Percentiles rank a stretch among this genome's conserved stretches.
Conservation (phyloP, 768 basidiomycete genomes). For the Lyophyllum atratum region DNA sequence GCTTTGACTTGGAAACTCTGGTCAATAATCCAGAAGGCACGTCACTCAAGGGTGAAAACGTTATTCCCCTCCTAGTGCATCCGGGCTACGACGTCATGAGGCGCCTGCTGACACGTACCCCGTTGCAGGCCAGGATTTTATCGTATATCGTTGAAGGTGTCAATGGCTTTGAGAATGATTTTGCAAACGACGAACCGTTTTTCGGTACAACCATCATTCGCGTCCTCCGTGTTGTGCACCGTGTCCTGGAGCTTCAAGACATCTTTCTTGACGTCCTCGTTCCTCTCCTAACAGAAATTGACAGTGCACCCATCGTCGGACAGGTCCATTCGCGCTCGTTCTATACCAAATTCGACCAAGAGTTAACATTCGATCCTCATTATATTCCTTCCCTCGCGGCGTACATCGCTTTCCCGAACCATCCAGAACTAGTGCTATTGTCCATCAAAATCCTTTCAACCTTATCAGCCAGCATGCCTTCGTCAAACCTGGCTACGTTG, state of each 20-base stretch:
- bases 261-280: constrained; percentile 88
- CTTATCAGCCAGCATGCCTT: constrained; percentile 66
- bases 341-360: constrained; percentile 75
- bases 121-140: constrained; percentile 73
- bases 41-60: constrained; percentile 48
- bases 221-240: constrained; percentile 77
- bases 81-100: constrained; percentile 89
- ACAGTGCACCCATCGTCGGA: constrained; percentile 54
- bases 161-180: constrained; percentile 70
- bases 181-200: constrained; percentile 68
- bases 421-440: constrained; percentile 74
- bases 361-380: constrained; percentile 65
- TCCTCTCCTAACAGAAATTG: constrained; percentile 71
- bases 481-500: constrained; percentile 75
- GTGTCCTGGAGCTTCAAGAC: constrained; percentile 83
- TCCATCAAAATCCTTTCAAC: constrained; percentile 75
- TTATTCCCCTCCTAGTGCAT: constrained; percentile 65
- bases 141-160: constrained; percentile 82
- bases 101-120: constrained; percentile 70
- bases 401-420: constrained; percentile 69
- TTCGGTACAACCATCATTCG: constrained; percentile 79
- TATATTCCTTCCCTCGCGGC: constrained; percentile 83
- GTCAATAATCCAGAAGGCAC: constrained; percentile 58
- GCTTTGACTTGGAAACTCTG: constrained; percentile 78
- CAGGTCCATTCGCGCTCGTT: constrained; percentile 63